Conservation (phyloP, 495 filamentous ascomycete genomes). For the Xylaria nigripes region DNA sequence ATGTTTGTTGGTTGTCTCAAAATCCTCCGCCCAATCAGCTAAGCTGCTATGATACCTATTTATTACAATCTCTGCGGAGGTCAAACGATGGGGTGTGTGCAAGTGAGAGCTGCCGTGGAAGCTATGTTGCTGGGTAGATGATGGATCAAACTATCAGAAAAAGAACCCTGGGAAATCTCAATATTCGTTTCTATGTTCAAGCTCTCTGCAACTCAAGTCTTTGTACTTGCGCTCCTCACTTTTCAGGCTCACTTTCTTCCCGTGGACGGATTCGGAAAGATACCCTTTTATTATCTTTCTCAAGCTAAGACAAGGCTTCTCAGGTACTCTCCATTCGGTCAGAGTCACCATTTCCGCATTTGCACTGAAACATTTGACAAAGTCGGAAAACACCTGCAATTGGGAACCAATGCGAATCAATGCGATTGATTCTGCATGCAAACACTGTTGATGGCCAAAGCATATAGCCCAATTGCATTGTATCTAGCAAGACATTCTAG, state of each 20-base stretch:
- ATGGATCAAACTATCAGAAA: slow-evolving; percentile 1
- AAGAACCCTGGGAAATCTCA: background rate
- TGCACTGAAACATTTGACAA: background rate
- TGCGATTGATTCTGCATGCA: background rate
- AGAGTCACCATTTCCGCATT: background rate
- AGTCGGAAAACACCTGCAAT: background rate
- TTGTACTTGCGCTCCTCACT: slow-evolving; percentile 5
- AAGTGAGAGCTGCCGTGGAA: background rate
- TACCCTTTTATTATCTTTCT: background rate
- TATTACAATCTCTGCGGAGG: background rate
- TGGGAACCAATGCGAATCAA: background rate
- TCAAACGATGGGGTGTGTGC: background rate
- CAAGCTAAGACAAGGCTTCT: background rate
- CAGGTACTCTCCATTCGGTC: background rate
- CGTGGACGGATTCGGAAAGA: slow-evolving; percentile 6
- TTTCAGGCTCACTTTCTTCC: background rate
- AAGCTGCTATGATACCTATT: background rate
- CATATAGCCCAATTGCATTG: background rate
- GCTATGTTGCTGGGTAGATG: background rate
- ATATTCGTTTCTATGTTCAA: background rate
- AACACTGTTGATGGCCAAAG: background rate
- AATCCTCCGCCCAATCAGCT: background rate
- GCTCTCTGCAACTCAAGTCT: background rate
- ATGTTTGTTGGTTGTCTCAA: background rate
- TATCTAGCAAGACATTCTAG: background rate